Conservation (phyloP, 192 early-diverging fungal genomes). For the Mortierella alpina region DNA sequence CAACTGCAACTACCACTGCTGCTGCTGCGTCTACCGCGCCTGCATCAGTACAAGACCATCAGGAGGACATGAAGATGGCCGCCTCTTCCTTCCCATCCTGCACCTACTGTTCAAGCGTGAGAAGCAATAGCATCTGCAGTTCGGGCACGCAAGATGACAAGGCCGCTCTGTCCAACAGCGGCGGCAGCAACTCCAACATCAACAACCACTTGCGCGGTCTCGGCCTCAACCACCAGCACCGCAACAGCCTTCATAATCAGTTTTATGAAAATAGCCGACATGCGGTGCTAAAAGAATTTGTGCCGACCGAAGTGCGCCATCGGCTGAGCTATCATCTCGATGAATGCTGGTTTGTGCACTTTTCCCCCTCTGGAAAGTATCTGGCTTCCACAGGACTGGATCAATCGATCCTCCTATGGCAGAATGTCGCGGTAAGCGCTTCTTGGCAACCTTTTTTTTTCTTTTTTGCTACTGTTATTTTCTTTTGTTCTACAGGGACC, state of each 20-base stretch:
- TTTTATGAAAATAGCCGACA: constrained; percentile 26
- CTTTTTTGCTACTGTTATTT: neutral
- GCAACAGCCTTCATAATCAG: constrained; percentile 6
- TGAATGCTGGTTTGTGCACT: constrained; percentile 48
- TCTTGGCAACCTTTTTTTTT: neutral
- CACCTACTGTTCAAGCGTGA: constrained; percentile 24
- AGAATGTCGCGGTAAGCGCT: constrained; percentile 17
- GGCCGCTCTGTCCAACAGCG: neutral
- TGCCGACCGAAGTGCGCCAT: constrained; percentile 32
- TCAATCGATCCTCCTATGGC: constrained; percentile 31
- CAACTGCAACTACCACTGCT: neutral
- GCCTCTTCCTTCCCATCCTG: constrained; percentile 22
- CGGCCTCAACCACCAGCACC: neutral
- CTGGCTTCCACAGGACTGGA: constrained; percentile 41
- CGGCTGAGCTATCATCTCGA: constrained; percentile 45
- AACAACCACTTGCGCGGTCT: neutral
- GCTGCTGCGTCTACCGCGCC: too few species aligned
- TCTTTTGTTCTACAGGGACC: too few species aligned
- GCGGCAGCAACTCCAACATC: neutral
- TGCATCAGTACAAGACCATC: neutral
- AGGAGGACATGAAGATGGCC: constrained; percentile 10
- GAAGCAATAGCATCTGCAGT: constrained; percentile 38
- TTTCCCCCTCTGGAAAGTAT: constrained; percentile 44
- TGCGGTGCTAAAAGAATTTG: constrained; percentile 15
- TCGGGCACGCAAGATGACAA: constrained; percentile 13